Conservation (phyloP, 257 asterid species). For the Gardenia jasminoides region DNA sequence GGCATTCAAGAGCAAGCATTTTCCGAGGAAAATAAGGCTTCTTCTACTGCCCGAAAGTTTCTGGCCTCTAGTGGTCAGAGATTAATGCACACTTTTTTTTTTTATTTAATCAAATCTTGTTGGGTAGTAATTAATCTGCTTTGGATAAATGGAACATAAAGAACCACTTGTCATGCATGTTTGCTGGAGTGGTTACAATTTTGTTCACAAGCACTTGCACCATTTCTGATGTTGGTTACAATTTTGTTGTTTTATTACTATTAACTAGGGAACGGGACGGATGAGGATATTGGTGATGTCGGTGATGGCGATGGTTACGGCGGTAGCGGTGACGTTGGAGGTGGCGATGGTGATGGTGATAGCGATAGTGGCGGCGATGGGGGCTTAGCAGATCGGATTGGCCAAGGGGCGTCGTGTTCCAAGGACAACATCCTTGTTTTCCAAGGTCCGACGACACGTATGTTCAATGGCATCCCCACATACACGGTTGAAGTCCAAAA, state of each 20-base stretch:
- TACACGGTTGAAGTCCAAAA: constrained; percentile 53
- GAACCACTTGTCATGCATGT: background rate
- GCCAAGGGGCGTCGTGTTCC: constrained; percentile 27
- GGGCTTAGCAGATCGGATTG: constrained; percentile 35
- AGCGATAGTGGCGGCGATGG: constrained; percentile 8
- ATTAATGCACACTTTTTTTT: background rate
- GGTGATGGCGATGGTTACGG: constrained; percentile 7
- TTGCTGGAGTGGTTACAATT: background rate
- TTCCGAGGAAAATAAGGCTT: constrained; percentile 29
- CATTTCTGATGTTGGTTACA: background rate
- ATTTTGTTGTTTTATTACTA: background rate
- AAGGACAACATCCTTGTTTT: constrained; percentile 37
- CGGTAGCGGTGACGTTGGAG: background rate
- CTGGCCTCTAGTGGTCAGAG: constrained; percentile 21
- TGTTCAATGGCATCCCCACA: constrained; percentile 71
- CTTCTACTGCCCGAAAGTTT: constrained; percentile 31
- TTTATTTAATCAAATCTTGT: background rate
- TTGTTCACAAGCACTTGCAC: background rate
- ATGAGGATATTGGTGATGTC: background rate
- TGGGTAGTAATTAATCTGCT: background rate
- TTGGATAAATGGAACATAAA: background rate
- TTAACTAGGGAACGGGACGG: background rate
- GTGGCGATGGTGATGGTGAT: too few relatives aligned
- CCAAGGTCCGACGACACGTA: constrained; percentile 48
- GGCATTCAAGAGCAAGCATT: constrained; percentile 1